Percentiles rank a stretch among this genome's conserved stretches.
phyloP scores from a whole-genome alignment of 768 basidiomycete genomes.

The Pholiota conissans region DNA sequence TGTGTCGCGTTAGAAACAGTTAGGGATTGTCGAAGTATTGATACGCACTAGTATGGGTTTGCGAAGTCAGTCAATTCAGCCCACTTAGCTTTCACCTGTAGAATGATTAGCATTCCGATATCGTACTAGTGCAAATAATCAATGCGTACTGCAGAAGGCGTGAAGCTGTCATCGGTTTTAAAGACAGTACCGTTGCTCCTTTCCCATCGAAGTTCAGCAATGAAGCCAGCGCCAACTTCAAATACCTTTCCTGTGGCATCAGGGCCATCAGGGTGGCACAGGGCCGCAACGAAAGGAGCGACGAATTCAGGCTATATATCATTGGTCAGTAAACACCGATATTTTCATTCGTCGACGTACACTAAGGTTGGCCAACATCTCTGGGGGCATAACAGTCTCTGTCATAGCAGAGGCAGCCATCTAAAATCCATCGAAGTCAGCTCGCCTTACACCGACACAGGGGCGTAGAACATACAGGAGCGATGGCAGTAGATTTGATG shows the following conservation, averaged over 20 bases:
- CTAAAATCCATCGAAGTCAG: constrained; percentile 33
- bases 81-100: constrained; percentile 83
- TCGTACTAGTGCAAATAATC: too few relatives aligned
- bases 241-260: constrained; percentile 83
- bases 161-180: constrained; percentile 88
- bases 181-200: constrained; percentile 84
- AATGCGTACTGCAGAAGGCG: constrained; percentile 81
- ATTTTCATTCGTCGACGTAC: constrained; percentile 33
- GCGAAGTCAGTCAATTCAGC: constrained; percentile 77
- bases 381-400: constrained; percentile 91
- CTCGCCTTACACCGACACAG: not conserved
- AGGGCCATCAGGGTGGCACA: constrained; percentile 83
- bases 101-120: too few relatives aligned
- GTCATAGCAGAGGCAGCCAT: constrained; percentile 98
- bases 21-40: not conserved
- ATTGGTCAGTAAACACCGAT: constrained; percentile 3
- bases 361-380: constrained; percentile 86
- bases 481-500: constrained; percentile 85
- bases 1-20: constrained; percentile 35
- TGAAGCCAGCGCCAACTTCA: constrained; percentile 91
- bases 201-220: constrained; percentile 93
- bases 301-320: constrained; percentile 80
- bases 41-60: constrained; percentile 59
- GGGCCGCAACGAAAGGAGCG: constrained; percentile 87
- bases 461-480: constrained; percentile 61